Evolutionary conservation across 2,329 filamentous ascomycete species (phyloP).

Genomic region (Exophiala xenobiotica): DNA sequence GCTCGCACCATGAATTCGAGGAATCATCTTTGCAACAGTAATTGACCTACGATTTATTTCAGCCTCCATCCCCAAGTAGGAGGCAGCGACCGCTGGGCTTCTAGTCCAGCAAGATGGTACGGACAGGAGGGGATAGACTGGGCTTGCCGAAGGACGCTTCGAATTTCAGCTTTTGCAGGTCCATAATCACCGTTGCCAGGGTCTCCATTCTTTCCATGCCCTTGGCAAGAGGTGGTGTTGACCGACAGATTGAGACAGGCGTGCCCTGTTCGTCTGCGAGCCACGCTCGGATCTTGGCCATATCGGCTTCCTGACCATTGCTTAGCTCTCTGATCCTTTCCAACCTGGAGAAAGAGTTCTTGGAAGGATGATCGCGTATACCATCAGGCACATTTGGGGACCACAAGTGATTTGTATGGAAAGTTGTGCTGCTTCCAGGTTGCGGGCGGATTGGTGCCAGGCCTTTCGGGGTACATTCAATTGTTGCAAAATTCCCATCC

Average conservation of each 20-base stretch:
- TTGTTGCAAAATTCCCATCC: slow-evolving; percentile 6
- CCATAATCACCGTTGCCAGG: slow-evolving; percentile 2
- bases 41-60: too few relatives aligned
- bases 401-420: slow-evolving; percentile 7
- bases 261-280: slow-evolving; percentile 4
- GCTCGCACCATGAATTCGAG: too few relatives aligned
- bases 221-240: neutral
- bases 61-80: too few relatives aligned
- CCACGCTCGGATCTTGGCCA: slow-evolving; percentile 3
- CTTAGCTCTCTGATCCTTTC: slow-evolving; percentile 3
- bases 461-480: slow-evolving; percentile 9
- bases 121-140: neutral
- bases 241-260: slow-evolving; percentile 4
- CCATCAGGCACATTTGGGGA: neutral
- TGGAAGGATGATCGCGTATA: slow-evolving; percentile 1
- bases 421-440: neutral
- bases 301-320: neutral
- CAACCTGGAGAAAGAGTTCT: slow-evolving; percentile 5
- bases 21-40: too few relatives aligned
- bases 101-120: neutral
- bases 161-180: neutral
- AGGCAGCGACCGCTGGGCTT: too few relatives aligned
- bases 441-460: slow-evolving; percentile 1
- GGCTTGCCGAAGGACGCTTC: slow-evolving; percentile 4
- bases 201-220: slow-evolving; percentile 8